Conservation (phyloP, 2,329 filamentous ascomycete genomes). For the Exophiala sp. region DNA sequence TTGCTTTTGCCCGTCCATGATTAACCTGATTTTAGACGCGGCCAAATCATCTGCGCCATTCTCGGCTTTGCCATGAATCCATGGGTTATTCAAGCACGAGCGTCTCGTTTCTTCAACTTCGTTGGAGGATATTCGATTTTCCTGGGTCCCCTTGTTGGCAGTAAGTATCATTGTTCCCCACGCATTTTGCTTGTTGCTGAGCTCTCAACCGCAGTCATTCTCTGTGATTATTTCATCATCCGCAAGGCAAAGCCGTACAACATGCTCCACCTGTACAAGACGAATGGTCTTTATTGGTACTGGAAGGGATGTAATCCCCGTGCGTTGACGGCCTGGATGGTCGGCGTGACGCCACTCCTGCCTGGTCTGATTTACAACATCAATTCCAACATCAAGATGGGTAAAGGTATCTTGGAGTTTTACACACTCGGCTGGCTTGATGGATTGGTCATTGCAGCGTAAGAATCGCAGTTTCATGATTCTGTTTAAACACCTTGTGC, state of each 20-base stretch:
- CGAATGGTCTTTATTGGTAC: constrained; percentile 51
- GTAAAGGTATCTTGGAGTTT: constrained; percentile 49
- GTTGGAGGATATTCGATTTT: constrained; percentile 31
- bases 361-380: constrained; percentile 52
- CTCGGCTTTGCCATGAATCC: constrained; percentile 28
- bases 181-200: constrained; percentile 42
- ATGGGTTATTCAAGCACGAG: constrained; percentile 30
- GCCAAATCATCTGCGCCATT: constrained; percentile 24
- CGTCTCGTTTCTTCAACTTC: constrained; percentile 29
- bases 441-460: constrained; percentile 47
- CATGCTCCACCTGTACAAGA: constrained; percentile 52
- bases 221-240: constrained; percentile 28
- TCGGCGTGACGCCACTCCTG: constrained; percentile 55
- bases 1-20: not conserved
- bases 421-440: constrained; percentile 64
- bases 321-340: constrained; percentile 55
- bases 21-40: constrained; percentile 4
- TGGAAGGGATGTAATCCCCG: constrained; percentile 55
- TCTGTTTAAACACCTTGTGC: not conserved
- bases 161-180: constrained; percentile 42
- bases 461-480: not conserved
- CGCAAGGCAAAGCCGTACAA: constrained; percentile 38
- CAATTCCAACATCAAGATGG: constrained; percentile 35
- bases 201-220: constrained; percentile 54
- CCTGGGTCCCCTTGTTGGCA: constrained; percentile 48